phyloP scores from a whole-genome alignment of 2,329 filamentous ascomycete species.

The Aspergillus uvarum region DNA sequence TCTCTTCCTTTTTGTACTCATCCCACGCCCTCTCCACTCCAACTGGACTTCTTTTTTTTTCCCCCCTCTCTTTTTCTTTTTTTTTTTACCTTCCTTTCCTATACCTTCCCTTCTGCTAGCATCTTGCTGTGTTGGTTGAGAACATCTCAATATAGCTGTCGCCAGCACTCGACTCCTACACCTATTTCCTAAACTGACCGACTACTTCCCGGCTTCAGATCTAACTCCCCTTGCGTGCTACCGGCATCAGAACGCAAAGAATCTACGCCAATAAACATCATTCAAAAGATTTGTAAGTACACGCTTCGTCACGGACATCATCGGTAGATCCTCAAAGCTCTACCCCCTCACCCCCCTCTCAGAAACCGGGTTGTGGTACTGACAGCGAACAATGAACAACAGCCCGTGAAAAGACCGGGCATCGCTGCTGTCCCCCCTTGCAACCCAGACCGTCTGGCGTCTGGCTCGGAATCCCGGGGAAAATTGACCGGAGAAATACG shows the following conservation, averaged over 20 bases:
- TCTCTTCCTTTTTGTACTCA: conserved; percentile 9
- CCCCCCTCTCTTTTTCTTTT: conserved; percentile 8
- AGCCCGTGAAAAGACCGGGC: background rate
- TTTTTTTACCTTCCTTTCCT: conserved; percentile 4
- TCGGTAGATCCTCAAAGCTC: background rate
- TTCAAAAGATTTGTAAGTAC: background rate
- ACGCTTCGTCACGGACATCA: background rate
- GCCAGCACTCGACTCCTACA: background rate
- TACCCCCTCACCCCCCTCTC: background rate
- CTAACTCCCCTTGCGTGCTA: background rate
- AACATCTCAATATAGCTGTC: background rate
- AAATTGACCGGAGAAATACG: conserved; percentile 26
- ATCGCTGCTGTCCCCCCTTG: conserved; percentile 7
- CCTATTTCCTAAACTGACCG: background rate
- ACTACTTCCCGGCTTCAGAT: background rate
- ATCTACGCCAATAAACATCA: background rate
- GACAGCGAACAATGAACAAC: conserved; percentile 6
- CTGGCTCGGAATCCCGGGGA: conserved; percentile 23
- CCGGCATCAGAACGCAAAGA: background rate
- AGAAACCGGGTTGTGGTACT: background rate
- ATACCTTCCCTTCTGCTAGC: conserved; percentile 2
- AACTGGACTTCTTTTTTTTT: conserved; percentile 5
- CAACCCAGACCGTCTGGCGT: conserved; percentile 11
- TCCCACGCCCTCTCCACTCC: background rate
- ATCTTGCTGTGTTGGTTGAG: background rate